These are phyloP conservation scores for Melaleuca alternifolia DNA, from an alignment of 345 rosid genomes.

Conservation along the genomic window DNA sequence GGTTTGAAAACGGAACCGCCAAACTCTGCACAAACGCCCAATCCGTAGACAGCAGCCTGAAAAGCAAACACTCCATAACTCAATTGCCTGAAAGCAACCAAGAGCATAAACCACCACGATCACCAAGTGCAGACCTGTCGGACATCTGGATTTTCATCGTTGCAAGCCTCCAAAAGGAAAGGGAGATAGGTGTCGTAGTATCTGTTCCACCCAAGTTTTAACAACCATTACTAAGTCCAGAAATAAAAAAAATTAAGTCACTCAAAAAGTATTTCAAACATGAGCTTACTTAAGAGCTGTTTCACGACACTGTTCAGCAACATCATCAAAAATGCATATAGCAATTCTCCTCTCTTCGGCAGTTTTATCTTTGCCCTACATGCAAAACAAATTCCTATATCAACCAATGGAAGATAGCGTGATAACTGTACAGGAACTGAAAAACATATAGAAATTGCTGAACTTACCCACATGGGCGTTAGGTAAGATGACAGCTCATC, in stretches of 20 bases:
- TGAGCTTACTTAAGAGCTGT: conserved; percentile 75
- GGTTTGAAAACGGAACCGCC: conserved; percentile 85
- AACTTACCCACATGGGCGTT: conserved; percentile 99
- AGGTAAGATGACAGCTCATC: conserved; percentile 90
- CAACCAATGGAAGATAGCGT: neutral
- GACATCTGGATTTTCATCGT: conserved; percentile 86
- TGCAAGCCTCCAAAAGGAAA: conserved; percentile 96
- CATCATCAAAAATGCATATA: conserved; percentile 98
- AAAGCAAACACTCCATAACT: conserved; percentile 3
- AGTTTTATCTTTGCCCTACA: conserved; percentile 95
- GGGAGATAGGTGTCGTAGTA: conserved; percentile 96
- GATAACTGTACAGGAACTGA: neutral
- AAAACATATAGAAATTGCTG: neutral
- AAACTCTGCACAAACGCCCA: conserved; percentile 99
- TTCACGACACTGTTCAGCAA: conserved; percentile 96
- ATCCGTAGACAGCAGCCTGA: conserved; percentile 99
- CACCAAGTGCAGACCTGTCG: conserved; percentile 55
- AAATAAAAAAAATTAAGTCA: conserved; percentile 1
- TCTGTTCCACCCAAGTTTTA: conserved; percentile 26
- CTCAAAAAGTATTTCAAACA: neutral
- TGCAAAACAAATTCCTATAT: neutral
- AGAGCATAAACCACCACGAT: neutral
- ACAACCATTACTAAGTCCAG: neutral
- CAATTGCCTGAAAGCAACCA: neutral
- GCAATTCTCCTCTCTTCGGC: conserved; percentile 99